Percentiles rank a stretch among this genome's conserved stretches.
Conservation (phyloP, 2,329 filamentous ascomycete genomes). For the Ophiostoma piceae region DNA sequence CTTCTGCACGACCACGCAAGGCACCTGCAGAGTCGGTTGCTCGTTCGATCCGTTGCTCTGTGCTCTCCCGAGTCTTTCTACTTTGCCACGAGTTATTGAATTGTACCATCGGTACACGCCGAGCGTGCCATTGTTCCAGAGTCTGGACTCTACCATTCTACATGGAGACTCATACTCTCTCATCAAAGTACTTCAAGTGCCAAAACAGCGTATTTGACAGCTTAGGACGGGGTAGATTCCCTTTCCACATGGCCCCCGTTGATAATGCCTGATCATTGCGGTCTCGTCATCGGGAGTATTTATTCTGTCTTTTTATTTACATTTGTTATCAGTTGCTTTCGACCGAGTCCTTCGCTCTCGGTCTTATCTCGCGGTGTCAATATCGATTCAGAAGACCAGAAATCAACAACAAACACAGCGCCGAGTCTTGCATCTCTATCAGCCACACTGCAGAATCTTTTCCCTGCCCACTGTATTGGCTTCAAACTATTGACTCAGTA, state of each 20-base stretch:
- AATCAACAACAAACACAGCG: background rate
- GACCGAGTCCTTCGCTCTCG: background rate
- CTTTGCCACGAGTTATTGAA: background rate
- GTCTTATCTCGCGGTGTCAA: background rate
- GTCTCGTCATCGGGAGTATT: background rate
- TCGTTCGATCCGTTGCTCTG: background rate
- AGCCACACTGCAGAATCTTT: background rate
- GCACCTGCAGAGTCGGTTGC: background rate
- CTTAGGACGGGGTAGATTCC: background rate
- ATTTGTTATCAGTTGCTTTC: background rate
- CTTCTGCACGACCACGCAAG: background rate
- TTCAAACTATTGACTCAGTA: background rate
- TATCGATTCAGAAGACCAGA: no score
- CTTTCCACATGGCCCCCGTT: background rate
- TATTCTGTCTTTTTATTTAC: background rate
- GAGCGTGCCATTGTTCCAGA: background rate
- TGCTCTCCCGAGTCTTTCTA: background rate
- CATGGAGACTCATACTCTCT: background rate
- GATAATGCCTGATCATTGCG: background rate
- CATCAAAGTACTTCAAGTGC: background rate
- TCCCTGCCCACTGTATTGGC: background rate
- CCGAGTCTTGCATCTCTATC: background rate
- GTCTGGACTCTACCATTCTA: background rate
- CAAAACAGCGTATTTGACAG: background rate
- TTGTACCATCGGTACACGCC: conserved; percentile 1